Base-by-base conservation (phyloP, 2,329 filamentous ascomycete genomes). In the Myotisia sp. region DNA sequence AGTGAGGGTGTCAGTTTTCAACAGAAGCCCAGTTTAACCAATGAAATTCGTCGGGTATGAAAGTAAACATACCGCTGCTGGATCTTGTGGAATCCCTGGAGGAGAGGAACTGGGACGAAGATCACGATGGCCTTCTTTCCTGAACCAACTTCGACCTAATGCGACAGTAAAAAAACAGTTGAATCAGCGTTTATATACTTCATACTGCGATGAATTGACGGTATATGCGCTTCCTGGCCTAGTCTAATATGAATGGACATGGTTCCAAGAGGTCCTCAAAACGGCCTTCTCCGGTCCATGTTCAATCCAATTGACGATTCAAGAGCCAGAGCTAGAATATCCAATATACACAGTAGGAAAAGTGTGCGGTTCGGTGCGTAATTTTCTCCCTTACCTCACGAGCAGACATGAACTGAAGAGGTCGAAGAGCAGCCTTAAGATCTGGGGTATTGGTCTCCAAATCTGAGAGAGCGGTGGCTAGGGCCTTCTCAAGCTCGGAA, bases 121-220 rank as follows among this genome's bases (percentile, higher is more conserved):
- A 98, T 92, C 76, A 93, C 87, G 74, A 98, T 90, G 63, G 90
- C 90, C 81, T 95, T 98, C 79, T 93, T 93, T 79, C 90, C 90
- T 75, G 95, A 86, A 74, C 90, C 90, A 71, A 95, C 87, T 76
- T 98, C 90, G 75, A 98, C 90, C 90, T 98, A 60, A 55, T 58
- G 33, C 35, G 35, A 14, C 36, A 28, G 17, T 40, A 43, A 29
- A 37, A 44, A n/a, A n/a, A n/a, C n/a, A n/a, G n/a, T n/a, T n/a
- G n/a, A 42, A 50, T 56, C 45, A 56, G 53, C 44, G 35, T 34
- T 24, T 12, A 24, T 9, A 24, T 12, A 9, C 22, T 24, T 24
- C n/a, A n/a, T n/a, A n/a, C n/a, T n/a, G n/a, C n/a, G n/a, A n/a
- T n/a, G n/a, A n/a, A n/a, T n/a, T n/a, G n/a, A n/a, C n/a, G n/a